These are phyloP conservation scores for Penicillium samsonianum DNA, from an alignment of 495 filamentous ascomycete species.

Conservation along the genomic window DNA sequence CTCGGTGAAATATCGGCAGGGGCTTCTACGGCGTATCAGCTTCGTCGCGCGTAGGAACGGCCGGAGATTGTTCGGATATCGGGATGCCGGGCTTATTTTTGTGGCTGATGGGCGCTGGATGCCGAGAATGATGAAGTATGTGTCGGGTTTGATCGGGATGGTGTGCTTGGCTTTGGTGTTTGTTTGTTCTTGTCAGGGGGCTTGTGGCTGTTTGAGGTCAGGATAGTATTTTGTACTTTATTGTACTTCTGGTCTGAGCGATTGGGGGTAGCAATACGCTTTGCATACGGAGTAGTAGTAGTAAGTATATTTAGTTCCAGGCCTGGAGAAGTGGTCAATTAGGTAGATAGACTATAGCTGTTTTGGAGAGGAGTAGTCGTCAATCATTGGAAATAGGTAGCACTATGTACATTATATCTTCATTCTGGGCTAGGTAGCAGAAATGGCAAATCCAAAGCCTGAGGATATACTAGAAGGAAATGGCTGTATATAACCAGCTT, in stretches of 20 bases:
- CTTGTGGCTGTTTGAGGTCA: neutral
- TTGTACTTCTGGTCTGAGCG: neutral
- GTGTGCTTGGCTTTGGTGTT: neutral
- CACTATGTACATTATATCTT: neutral
- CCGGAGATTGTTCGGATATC: slow-evolving; percentile 2
- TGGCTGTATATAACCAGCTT: neutral
- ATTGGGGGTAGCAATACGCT: neutral
- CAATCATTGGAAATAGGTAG: neutral
- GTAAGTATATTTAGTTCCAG: neutral
- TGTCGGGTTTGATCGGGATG: slow-evolving; percentile 5
- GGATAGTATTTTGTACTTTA: neutral
- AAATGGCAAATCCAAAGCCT: neutral
- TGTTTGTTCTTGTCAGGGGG: neutral
- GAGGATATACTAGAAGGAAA: neutral
- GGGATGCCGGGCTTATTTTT: slow-evolving; percentile 3
- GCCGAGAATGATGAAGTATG: neutral
- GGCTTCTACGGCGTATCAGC: neutral
- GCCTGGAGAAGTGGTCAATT: neutral
- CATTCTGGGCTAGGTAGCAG: neutral
- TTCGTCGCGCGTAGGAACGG: neutral
- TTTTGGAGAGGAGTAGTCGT: neutral
- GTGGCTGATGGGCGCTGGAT: neutral
- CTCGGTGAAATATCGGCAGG: slow-evolving; percentile 15
- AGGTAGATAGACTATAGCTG: neutral
- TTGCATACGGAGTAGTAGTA: too few relatives aligned